These are phyloP conservation scores for Mycena indigotica DNA, from an alignment of 768 basidiomycete species.

Conservation along the genomic window DNA sequence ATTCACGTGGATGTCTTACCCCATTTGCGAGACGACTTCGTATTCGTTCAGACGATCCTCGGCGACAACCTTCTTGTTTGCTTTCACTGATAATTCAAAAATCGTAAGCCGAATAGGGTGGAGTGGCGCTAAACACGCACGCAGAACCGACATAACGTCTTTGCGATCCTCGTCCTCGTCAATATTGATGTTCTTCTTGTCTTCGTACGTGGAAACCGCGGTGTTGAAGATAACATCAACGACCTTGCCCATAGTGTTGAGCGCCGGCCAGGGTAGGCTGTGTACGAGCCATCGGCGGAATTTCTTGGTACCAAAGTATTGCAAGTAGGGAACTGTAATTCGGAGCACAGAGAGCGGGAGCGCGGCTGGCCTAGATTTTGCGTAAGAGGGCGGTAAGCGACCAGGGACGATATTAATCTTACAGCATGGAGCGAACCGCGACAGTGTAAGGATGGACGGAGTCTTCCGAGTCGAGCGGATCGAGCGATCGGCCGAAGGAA, in stretches of 20 bases:
- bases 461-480: constrained; percentile 20
- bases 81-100: constrained; percentile 19
- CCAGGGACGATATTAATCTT: not conserved
- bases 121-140: constrained; percentile 21
- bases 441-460: constrained; percentile 21
- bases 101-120: not conserved
- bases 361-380: constrained; percentile 24
- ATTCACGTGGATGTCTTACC: constrained; percentile 11
- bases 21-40: constrained; percentile 29
- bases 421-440: constrained; percentile 18
- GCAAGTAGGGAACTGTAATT: constrained; percentile 24
- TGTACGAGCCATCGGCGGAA: constrained; percentile 31
- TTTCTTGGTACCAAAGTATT: constrained; percentile 26
- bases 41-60: constrained; percentile 26
- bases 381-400: not conserved
- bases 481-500: constrained; percentile 23
- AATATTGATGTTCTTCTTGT: constrained; percentile 29
- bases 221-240: constrained; percentile 32
- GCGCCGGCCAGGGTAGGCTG: constrained; percentile 22
- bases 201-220: constrained; percentile 27
- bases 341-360: constrained; percentile 26
- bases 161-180: constrained; percentile 26
- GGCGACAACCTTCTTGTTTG: constrained; percentile 21
- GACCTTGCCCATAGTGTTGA: constrained; percentile 27
- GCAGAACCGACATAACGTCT: constrained; percentile 37